Base-by-base conservation (phyloP, 2,329 filamentous ascomycete species). In the Neobulgaria alba region DNA sequence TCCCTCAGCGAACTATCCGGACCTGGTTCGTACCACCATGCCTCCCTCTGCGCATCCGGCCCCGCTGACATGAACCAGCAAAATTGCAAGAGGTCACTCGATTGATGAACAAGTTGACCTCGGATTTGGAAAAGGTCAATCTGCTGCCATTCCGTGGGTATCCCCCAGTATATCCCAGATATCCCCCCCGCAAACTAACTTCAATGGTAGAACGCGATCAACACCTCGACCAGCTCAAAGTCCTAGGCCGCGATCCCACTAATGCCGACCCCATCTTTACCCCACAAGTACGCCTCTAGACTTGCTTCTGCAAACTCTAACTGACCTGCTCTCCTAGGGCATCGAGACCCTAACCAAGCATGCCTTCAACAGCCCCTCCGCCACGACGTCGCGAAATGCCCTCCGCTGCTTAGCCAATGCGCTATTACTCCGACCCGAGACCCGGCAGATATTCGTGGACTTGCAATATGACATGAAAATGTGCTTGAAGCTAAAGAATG, bases 381-480 rank as follows among this genome's bases (percentile, higher is more conserved):
- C 66, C 20, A 71, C 72, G 7, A 78, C 81, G 1, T 82, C 83
- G 2, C 77, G 80, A 42, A 85, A 88, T 57, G 89, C 79, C 1
- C 67, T 95, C 29, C 76, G 87, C 53, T 89, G 87, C 52, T 64
- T 96, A 35, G 89, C 86, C 53, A 96, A 96, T 62, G 79, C 87
- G 7, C 66, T 95, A 55, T 68, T 93, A 0, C 71, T 93, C 14
- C 71, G 79, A 46, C 67, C 75, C 8, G 68, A 74, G 30, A 80
- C 82, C 31, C 75, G 85, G 37, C 81, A 90, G 58, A 71, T 75
- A 33, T 79, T 92, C 39, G 79, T 87, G 10, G 77, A 88, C 54
- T 65, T 85, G 16, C 81, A 75, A 7, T 82, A 77, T 56, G 75
- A 76, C 30, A 64, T 70, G 12, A 82, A 80, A 52, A 77, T 82